Evolutionary conservation across 2,329 filamentous ascomycete genomes (phyloP).

Genomic region (Stagonosporopsis chrysanthemi): DNA sequence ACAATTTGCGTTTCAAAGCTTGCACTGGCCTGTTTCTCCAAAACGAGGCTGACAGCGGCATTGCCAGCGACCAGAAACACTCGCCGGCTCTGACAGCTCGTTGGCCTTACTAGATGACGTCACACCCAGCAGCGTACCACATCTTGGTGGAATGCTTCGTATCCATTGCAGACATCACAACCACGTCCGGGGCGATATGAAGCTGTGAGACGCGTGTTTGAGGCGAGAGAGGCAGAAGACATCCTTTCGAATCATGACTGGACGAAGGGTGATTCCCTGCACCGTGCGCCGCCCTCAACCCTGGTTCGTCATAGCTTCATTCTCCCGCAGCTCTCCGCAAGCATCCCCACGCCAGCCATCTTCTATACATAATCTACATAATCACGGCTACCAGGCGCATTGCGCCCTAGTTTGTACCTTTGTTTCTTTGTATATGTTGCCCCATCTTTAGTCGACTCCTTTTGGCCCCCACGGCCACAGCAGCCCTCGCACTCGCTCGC

Average conservation of each 20-base stretch:
- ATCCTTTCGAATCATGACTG: conserved; percentile 5
- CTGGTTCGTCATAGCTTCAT: conserved; percentile 36
- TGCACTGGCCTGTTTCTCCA: background rate
- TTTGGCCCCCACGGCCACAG: conserved; percentile 1
- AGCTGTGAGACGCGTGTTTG: background rate
- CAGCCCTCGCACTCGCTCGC: background rate
- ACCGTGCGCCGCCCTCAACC: conserved; percentile 24
- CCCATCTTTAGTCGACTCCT: background rate
- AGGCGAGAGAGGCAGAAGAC: background rate
- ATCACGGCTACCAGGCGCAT: conserved; percentile 4
- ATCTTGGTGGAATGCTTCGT: background rate
- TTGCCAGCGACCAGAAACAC: conserved; percentile 17
- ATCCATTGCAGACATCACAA: background rate
- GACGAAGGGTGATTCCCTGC: conserved; percentile 1
- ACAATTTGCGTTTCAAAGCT: background rate
- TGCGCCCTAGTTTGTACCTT: conserved; percentile 3
- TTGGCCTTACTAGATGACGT: conserved; percentile 11
- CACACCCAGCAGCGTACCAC: conserved; percentile 6
- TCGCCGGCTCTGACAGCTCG: conserved; percentile 13
- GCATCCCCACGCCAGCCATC: conserved; percentile 32
- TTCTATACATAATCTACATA: conserved; percentile 19
- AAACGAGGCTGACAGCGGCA: conserved; percentile 21
- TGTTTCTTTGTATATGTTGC: conserved; percentile 16
- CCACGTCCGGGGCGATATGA: background rate
- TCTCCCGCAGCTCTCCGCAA: conserved; percentile 33